Conservation (phyloP, 441 rosid species). For the Isatis lusitanica region DNA sequence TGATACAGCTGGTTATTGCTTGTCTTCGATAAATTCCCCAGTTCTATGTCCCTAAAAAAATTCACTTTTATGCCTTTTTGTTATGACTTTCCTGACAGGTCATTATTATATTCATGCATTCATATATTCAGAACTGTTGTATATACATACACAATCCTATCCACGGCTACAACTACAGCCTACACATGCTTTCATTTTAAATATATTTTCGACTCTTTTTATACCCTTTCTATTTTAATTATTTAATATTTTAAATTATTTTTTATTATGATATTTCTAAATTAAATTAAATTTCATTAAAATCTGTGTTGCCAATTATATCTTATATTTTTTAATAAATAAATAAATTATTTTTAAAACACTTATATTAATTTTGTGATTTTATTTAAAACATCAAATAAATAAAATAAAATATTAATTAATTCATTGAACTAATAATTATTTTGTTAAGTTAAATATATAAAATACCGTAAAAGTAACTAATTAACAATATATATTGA, state of each 20-base stretch:
- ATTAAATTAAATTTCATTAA: too few relatives aligned
- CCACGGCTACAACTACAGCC: not conserved
- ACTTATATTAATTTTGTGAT: too few relatives aligned
- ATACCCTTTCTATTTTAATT: too few relatives aligned
- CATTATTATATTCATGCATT: not conserved
- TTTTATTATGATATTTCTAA: too few relatives aligned
- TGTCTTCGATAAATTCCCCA: slow-evolving; percentile 4
- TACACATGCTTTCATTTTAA: not conserved
- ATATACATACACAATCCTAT: not conserved
- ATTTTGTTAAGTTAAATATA: too few relatives aligned
- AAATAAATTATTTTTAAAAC: too few relatives aligned
- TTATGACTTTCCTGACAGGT: not conserved
- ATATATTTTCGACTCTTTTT: not conserved
- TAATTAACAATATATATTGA: not conserved
- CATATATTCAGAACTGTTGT: not conserved
- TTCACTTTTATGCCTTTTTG: not conserved
- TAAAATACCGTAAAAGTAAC: not conserved
- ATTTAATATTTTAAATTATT: too few relatives aligned
- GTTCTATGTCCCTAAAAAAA: not conserved
- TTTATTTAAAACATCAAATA: too few relatives aligned
- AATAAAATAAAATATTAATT: too few relatives aligned
- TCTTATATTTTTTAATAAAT: too few relatives aligned
- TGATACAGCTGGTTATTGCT: slow-evolving; percentile 21
- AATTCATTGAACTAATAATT: too few relatives aligned
- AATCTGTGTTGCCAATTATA: too few relatives aligned